These are phyloP conservation scores for Hypoxylon sp. DNA, from an alignment of 2,329 filamentous ascomycete species.

Conservation along the genomic window DNA sequence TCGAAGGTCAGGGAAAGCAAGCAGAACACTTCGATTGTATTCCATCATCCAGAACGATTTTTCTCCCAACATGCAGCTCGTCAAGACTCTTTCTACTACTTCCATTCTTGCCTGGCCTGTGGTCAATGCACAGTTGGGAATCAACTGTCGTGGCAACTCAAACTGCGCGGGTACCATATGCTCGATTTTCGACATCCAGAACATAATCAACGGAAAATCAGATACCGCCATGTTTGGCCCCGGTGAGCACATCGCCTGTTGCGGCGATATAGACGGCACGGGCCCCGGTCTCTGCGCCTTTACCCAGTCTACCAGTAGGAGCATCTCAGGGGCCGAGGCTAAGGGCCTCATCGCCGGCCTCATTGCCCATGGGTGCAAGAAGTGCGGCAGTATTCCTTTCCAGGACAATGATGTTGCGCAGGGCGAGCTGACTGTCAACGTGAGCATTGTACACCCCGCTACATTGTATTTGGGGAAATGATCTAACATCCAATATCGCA, in stretches of 20 bases:
- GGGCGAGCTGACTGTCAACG: slow-evolving; percentile 2
- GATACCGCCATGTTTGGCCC: neutral
- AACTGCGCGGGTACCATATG: neutral
- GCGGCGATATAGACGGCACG: neutral
- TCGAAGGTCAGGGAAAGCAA: neutral
- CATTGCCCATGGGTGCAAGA: neutral
- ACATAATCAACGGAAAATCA: neutral
- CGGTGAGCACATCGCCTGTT: slow-evolving; percentile 2
- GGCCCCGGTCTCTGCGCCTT: slow-evolving; percentile 3
- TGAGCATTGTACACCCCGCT: neutral
- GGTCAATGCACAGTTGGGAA: slow-evolving; percentile 1
- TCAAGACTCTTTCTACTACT: slow-evolving; percentile 1
- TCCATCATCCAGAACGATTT: neutral
- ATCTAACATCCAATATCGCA: neutral
- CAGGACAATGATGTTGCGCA: neutral
- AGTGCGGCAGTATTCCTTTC: slow-evolving; percentile 4
- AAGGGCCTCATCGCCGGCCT: neutral
- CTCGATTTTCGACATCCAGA: slow-evolving; percentile 1
- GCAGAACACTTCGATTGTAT: neutral
- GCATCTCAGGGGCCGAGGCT: neutral
- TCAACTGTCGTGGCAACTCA: neutral
- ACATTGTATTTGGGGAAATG: neutral
- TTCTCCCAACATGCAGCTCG: slow-evolving; percentile 2
- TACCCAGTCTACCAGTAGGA: neutral
- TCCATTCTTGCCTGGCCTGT: neutral